Conservation (phyloP, 257 asterid genomes). For the Solanum rostratum region DNA sequence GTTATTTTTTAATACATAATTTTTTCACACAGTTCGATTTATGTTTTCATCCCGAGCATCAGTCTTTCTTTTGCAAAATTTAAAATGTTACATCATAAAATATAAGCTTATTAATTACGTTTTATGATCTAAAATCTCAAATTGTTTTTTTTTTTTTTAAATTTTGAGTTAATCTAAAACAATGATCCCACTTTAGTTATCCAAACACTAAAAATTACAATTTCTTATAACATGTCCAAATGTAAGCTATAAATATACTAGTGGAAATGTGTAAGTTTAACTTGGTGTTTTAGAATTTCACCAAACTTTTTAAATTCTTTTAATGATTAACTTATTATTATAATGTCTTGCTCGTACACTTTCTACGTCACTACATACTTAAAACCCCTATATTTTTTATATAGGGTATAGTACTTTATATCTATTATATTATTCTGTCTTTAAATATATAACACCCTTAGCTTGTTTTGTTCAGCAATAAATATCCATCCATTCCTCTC, state of each 20-base stretch:
- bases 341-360: background rate
- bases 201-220: too few species aligned
- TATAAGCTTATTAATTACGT: too few species aligned
- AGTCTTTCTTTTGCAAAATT: background rate
- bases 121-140: background rate
- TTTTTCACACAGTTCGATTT: background rate
- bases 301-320: background rate
- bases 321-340: background rate
- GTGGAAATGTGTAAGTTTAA: background rate
- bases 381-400: background rate
- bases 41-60: rapidly evolving
- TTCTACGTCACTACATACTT: background rate
- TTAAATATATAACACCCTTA: background rate
- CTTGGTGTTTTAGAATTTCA: background rate
- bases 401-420: too few species aligned
- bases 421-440: background rate
- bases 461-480: background rate
- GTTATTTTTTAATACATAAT: background rate
- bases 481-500: background rate
- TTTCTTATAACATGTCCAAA: background rate
- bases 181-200: too few species aligned
- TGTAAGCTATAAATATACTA: too few species aligned
- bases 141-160: too few species aligned
- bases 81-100: background rate
- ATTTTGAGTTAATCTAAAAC: too few species aligned